Percentiles rank a stretch among this genome's conserved stretches.
phyloP scores from a whole-genome alignment of 768 basidiomycete species.

The Mycena latifolia region DNA sequence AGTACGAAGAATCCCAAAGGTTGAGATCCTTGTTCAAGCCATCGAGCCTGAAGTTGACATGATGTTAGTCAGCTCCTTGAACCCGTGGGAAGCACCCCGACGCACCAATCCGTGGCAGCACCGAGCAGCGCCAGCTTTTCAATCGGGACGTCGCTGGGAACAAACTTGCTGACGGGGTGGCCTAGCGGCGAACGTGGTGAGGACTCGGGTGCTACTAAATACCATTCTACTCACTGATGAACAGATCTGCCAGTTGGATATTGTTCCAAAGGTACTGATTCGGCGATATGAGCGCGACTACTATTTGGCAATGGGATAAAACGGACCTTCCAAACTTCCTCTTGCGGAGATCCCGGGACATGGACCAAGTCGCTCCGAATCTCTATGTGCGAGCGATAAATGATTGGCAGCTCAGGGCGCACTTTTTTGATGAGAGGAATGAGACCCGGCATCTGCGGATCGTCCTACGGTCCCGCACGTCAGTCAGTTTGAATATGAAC shows the following conservation, averaged over 20 bases:
- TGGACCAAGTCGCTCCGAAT: conserved; percentile 91
- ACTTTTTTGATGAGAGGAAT: conserved; percentile 93
- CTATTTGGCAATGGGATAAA: not conserved
- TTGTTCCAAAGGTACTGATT: conserved; percentile 91
- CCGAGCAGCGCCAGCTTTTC: conserved; percentile 81
- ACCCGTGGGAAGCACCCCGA: not conserved
- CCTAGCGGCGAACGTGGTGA: conserved; percentile 45
- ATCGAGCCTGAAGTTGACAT: conserved; percentile 73
- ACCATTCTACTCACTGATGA: conserved; percentile 72
- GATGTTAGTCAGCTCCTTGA: not conserved
- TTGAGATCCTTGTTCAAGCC: conserved; percentile 93
- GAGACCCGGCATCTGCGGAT: conserved; percentile 94
- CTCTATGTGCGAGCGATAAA: conserved; percentile 97
- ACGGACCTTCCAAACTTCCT: conserved; percentile 78
- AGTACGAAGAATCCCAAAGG: conserved; percentile 86
- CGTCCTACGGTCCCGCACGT: conserved; percentile 56
- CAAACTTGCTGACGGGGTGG: conserved; percentile 95
- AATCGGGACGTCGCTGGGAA: conserved; percentile 85
- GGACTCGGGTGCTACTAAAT: not conserved
- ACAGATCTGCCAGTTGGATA: conserved; percentile 90
- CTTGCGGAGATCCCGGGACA: conserved; percentile 84
- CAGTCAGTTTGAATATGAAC: conserved; percentile 3
- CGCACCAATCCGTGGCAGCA: conserved; percentile 89
- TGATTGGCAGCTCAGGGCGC: conserved; percentile 87
- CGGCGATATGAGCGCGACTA: not conserved